Evolutionary conservation across 495 filamentous ascomycete genomes (phyloP).

Genomic region (Astrothelium macrocarpum): DNA sequence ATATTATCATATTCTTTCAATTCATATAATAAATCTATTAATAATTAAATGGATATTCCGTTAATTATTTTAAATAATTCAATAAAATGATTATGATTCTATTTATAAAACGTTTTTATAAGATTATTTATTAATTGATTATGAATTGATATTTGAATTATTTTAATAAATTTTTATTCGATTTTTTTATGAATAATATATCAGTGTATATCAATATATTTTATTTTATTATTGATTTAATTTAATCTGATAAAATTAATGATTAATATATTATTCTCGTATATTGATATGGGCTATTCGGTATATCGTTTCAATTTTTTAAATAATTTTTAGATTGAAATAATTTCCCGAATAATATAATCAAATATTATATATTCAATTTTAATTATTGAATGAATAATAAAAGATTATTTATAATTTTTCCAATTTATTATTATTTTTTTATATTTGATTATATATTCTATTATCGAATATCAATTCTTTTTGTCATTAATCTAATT

Average conservation of each 20-base stretch:
- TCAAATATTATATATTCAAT: not conserved
- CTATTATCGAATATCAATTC: not conserved
- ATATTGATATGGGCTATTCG: not conserved
- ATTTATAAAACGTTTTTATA: no score
- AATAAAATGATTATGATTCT: no score
- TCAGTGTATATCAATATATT: not conserved
- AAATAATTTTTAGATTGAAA: not conserved
- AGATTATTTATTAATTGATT: not conserved
- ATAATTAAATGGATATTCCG: no score
- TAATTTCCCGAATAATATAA: not conserved
- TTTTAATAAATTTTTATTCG: no score
- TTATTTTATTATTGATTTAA: not conserved
- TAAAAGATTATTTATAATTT: not conserved
- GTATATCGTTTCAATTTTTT: not conserved
- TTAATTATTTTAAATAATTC: no score
- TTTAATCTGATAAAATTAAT: not conserved
- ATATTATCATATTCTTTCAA: no score
- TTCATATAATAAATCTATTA: no score
- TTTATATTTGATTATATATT: not conserved
- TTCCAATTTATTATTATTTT: not conserved
- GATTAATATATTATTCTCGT: no score
- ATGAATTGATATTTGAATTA: no score
- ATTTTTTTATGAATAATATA: not conserved
- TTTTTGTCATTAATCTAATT: not conserved
- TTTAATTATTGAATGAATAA: not conserved